Evolutionary conservation across 148 eudicot species (phyloP), one percentile per base, ranked within the genome.

Genomic region (Fagopyrum homotropicum): DNA sequence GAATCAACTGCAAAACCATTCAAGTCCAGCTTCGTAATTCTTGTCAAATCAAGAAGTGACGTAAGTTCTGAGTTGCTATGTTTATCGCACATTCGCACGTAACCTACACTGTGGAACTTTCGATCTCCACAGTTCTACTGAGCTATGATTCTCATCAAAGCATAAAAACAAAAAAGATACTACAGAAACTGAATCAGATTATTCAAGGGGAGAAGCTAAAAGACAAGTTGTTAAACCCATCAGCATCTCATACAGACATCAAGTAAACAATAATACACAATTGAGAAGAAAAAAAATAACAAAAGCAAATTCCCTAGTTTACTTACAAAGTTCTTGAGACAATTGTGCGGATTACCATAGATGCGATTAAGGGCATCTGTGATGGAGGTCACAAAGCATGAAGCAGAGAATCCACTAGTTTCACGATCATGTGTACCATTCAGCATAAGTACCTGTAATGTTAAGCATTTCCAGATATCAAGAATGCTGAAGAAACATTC

Each of bases 351-450:
- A 73, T 81, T 81, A 75, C 96, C 96, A 78, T 88, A 84, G 47
- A 93, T 92, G 80, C 98, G 86, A 84, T 95, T 95, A 43, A 95
- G 83, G 82, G 98, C 96, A 88, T 95, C 97, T 6, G 94, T 83
- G 83, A 95, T 95, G 63, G 98, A 93, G 69, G 96, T 92, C 59
- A 92, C 91, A 78, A 92, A 95, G 80, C 89, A 82, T 74, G 98
- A 89, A 75, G 97, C 88, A 77, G 85, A 84, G 74, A 95, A 95
- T 75, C 92, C 92, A 78, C 81, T 79, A 51, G 98, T 95, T 85
- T 95, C 98, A 75, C 98, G 86, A 79, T 95, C 98, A 78, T 80
- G 83, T 29, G 88, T 85, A 52, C 98, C 97, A 79, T 95, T 95
- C 86, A 95, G 79, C 73, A 95, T 49, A 82, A 95, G 96, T 73